Conservation (phyloP, 1,139 yeast genomes). For the Saccharomyces hybrid region DNA sequence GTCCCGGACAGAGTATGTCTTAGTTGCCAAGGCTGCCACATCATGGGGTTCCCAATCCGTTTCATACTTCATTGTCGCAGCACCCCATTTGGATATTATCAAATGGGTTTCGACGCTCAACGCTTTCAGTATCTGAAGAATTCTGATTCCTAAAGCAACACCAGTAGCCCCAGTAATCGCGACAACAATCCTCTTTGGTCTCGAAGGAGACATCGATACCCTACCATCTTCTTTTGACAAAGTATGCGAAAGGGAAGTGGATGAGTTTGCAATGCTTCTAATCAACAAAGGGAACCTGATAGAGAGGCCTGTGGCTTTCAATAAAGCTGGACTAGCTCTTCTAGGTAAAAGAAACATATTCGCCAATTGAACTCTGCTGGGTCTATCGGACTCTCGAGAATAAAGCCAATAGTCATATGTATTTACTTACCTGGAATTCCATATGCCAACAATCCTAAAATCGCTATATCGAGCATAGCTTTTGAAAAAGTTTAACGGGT, state of each 20-base stretch:
- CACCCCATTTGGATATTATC: constrained; percentile 23
- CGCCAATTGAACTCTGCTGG: not conserved
- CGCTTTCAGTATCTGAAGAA: constrained; percentile 15
- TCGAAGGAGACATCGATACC: not conserved
- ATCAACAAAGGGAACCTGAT: not conserved
- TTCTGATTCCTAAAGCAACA: constrained; percentile 16
- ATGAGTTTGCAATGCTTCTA: not conserved
- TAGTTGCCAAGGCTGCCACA: constrained; percentile 13
- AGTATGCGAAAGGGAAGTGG: not conserved
- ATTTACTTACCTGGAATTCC: not conserved
- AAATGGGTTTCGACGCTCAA: constrained; percentile 19
- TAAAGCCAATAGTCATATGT: not conserved
- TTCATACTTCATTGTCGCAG: constrained; percentile 24
- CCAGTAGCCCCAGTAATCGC: constrained; percentile 27
- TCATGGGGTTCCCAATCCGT: constrained; percentile 18
- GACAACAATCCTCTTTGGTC: constrained; percentile 18
- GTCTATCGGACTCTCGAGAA: not conserved
- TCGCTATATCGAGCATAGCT: not conserved
- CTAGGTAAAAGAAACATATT: not conserved
- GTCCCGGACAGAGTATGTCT: constrained; percentile 16
- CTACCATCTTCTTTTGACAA: not conserved
- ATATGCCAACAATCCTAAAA: not conserved
- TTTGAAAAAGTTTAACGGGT: not conserved
- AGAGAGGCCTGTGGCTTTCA: not conserved
- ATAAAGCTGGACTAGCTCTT: not conserved